Evolutionary conservation across 495 filamentous ascomycete genomes (phyloP), one percentile per base, ranked within the genome.

Genomic region (Aspergillus steynii): DNA sequence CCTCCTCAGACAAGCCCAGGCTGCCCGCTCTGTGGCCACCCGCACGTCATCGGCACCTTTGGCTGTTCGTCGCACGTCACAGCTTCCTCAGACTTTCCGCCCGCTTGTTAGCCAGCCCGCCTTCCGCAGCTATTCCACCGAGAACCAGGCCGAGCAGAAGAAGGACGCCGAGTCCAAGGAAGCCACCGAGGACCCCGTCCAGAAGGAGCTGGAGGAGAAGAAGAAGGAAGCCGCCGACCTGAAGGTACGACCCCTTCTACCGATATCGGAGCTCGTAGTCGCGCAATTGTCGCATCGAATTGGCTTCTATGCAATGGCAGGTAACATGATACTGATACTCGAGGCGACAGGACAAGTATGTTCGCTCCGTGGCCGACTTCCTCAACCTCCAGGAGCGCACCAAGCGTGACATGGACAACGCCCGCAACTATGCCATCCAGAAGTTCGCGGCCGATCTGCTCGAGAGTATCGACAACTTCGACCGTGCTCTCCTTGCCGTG

Each of bases 351-450:
- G 94, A 98, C 76, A 92, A 89, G 78, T 96, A 90, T 74, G 86
- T 95, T 53, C 95, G 95, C 67, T 88, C 87, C 50, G 90, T 97
- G 61, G 95, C 95, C 72, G 95, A 98, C 64, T 98, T 93, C 84
- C 91, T 91, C 67, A 99, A 97, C 80, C 89, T 98, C 45, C 93
- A 97, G 81, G 91, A 96, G 64, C 91, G 95, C 67, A 94, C 91
- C 6, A 88, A 90, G 77, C 92, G 96, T 66, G 96, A 99, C 50
- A 86, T 95, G 74, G 89, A 96, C 71, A 73, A 82, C 37, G 90
- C 92, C 46, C 88, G 87, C 62, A 91, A 96, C 79, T 99, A 94
- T 67, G 96, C 96, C 60, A 93, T 99, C 72, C 91, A 96, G 73
- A 85, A 87, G 56, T 99, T 99, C 78, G 92, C 94, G 70, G 87